Evolutionary conservation across 2,329 filamentous ascomycete species (phyloP), one percentile per base, ranked within the genome.

Genomic region (Xylaria multiplex): DNA sequence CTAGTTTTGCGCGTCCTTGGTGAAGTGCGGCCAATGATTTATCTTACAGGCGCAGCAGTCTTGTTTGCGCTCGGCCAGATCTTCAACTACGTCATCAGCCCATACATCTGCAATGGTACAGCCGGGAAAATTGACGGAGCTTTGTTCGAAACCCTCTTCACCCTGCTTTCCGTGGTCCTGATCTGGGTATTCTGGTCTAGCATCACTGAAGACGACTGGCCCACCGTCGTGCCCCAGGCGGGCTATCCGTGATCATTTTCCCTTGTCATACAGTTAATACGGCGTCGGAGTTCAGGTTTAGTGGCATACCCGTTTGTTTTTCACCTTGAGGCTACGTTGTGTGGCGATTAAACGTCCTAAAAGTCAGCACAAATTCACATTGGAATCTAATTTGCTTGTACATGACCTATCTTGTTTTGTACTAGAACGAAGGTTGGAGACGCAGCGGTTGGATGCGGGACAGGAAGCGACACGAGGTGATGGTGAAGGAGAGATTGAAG

Each of bases 191-290:
- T 99, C 84, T 99, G 96, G 96, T 97, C 93, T 53, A 97, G 93
- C 81, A 99, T 99, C 74, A 99, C 96, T 16, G 96, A 99, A 81
- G 96, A 99, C 75, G 95, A 97, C 82, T 99, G 96, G 96, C 93
- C 94, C 19, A 85, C 86, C 40, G 79, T 78, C 9, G 78, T 78
- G 62, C 77, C 79, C 58, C 69, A 73, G 22, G 58, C 73, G 16
- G 72, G 73, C 64, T 85, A 85, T 70, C 79, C 81, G 59, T 76
- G 69, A 59, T 75, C 56, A 13, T 13, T 62, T 65, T 63, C 27
- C 27, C 27, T 65, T 64, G 43, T 69, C 64, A 61, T 61, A 72
- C 58, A 65, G 69, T 75, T 72, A 69, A 68, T 60, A 72, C 66
- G 76, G 75, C 71, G 71, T 74, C 67, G 76, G 76, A 72, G 76